Evolutionary conservation across 345 rosid genomes (phyloP).

Genomic region (Murraya koenigii): DNA sequence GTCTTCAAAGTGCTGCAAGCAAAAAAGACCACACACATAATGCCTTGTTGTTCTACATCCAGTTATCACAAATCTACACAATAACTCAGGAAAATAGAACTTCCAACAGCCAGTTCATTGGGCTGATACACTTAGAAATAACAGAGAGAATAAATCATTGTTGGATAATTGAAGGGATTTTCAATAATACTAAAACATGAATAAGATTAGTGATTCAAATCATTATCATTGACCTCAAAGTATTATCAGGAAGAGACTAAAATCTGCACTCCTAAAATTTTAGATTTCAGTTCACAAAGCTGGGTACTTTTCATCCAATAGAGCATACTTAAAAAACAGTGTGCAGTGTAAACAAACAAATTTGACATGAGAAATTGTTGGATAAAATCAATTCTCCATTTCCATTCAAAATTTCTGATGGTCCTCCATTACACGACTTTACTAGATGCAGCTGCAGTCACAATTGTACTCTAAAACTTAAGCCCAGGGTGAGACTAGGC

Average conservation of each 20-base stretch:
- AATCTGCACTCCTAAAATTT: neutral
- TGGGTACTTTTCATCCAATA: neutral
- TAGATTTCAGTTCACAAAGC: neutral
- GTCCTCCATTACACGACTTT: neutral
- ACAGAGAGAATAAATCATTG: neutral
- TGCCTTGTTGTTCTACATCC: neutral
- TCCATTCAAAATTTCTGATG: neutral
- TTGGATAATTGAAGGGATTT: neutral
- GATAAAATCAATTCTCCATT: neutral
- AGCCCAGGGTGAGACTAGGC: neutral
- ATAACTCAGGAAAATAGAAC: neutral
- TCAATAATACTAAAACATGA: neutral
- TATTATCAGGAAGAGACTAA: neutral
- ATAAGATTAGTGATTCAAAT: neutral
- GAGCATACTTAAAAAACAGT: neutral
- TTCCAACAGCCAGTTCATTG: neutral
- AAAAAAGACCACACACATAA: neutral
- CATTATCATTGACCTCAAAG: neutral
- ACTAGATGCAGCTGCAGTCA: neutral
- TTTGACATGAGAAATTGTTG: neutral
- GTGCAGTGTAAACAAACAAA: neutral
- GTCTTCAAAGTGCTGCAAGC: slow-evolving; percentile 50
- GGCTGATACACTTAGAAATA: neutral
- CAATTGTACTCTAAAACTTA: neutral
- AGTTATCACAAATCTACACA: neutral